These are phyloP conservation scores for Nakaseomyces nivariensis DNA, from an alignment of 1,139 yeast genomes.

Conservation along the genomic window DNA sequence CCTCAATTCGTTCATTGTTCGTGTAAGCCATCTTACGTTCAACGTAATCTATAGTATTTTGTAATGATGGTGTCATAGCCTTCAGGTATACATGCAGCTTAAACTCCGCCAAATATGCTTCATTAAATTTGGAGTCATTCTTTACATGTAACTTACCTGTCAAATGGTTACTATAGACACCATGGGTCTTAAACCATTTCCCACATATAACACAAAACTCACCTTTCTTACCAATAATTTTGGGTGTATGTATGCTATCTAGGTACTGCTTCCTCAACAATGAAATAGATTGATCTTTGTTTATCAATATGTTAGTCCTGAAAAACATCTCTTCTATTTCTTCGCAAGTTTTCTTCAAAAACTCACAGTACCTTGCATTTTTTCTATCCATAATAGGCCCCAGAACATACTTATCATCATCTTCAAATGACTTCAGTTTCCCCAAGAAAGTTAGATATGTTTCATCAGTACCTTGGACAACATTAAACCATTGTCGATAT, in stretches of 20 bases:
- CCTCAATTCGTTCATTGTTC: constrained; percentile 29
- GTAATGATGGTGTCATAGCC: constrained; percentile 12
- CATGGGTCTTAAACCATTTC: constrained; percentile 49
- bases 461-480: constrained; percentile 29
- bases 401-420: constrained; percentile 16
- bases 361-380: constrained; percentile 33
- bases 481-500: constrained; percentile 43
- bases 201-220: constrained; percentile 58
- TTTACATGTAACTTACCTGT: constrained; percentile 68
- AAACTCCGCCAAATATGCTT: constrained; percentile 17
- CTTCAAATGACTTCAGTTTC: constrained; percentile 35
- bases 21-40: constrained; percentile 66
- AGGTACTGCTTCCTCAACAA: constrained; percentile 26
- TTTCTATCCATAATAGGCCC: constrained; percentile 28
- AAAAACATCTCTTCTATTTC: constrained; percentile 41
- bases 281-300: constrained; percentile 19
- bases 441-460: constrained; percentile 45
- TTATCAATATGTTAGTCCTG: constrained; percentile 44
- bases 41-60: constrained; percentile 47
- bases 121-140: constrained; percentile 28
- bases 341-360: constrained; percentile 35
- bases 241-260: constrained; percentile 21
- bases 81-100: constrained; percentile 16
- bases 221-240: constrained; percentile 22
- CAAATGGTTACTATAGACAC: constrained; percentile 64